These are phyloP conservation scores for Paxillus involutus DNA, from an alignment of 768 basidiomycete genomes.

Conservation along the genomic window DNA sequence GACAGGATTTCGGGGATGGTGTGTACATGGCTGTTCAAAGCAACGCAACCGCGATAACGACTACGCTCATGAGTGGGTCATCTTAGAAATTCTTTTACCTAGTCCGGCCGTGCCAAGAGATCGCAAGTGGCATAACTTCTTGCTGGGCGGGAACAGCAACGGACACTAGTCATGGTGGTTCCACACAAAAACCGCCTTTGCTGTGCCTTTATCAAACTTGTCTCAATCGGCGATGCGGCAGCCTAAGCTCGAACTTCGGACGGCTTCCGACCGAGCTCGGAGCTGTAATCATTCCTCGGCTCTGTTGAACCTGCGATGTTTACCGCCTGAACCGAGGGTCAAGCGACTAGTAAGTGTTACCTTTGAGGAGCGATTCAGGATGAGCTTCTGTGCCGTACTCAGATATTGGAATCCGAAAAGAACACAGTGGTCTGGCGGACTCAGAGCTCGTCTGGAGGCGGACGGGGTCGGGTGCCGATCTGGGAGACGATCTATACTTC, in stretches of 20 bases:
- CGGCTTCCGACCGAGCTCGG: neutral
- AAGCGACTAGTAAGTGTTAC: too few relatives aligned
- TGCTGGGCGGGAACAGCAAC: neutral
- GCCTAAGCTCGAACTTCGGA: too few relatives aligned
- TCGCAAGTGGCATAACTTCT: neutral
- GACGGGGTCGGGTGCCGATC: too few relatives aligned
- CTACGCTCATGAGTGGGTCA: neutral
- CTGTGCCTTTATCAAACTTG: slow-evolving; percentile 3
- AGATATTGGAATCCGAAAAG: neutral
- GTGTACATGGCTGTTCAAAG: neutral
- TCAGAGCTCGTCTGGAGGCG: too few relatives aligned
- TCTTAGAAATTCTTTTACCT: neutral
- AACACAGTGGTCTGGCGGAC: too few relatives aligned
- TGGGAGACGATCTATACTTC: too few relatives aligned
- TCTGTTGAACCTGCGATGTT: neutral
- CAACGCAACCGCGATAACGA: neutral
- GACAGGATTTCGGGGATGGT: neutral
- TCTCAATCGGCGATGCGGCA: neutral
- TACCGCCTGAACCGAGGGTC: neutral
- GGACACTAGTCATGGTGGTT: neutral
- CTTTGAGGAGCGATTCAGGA: too few relatives aligned
- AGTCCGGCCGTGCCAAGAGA: slow-evolving; percentile 2
- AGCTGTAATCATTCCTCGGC: neutral
- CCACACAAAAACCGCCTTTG: slow-evolving; percentile 6
- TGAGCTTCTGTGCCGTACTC: neutral